Base-by-base conservation (phyloP, 345 rosid genomes). In the Zanthoxylum bungeanum region DNA sequence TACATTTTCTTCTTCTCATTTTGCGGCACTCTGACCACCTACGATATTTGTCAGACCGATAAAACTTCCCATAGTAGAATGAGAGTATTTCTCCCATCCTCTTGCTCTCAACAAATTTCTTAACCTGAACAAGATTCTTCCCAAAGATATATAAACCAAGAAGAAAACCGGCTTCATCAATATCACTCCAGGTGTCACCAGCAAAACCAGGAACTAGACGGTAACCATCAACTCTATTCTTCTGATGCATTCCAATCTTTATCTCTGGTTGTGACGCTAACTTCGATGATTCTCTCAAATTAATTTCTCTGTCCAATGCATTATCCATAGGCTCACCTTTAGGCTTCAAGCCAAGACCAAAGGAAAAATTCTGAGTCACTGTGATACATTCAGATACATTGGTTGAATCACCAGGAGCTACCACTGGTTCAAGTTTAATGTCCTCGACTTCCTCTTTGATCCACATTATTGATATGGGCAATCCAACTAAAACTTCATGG, bases 71-170 rank as follows among this genome's bases (percentile, higher is more conserved):
- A 81, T 85, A 85, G 77, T 88, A 88, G 64, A 76, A 78, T 31
- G 86, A 69, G 51, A 85, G 57, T 67, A 85, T 72, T 21, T 85
- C 84, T 17, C 88, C 85, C 83, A 83, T 85, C 19, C 31, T 33
- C 66, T 85, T 80, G 19, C 69, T 80, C 76, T 78, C 82, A 49
- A 88, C 71, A 70, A 85, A 85, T 33, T 68, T 84, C 82, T 76
- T 79, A 68, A 85, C 86, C 64, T 68, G 69, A 74, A 79, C 55
- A 53, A 88, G 84, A 71, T 88, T 84, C 76, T 85, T 88, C 60
- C 92, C 92, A 66, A 84, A 88, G 49, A 88, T 85, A 72, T 88
- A 88, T 62, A 88, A 74, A 47, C 89, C 89, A 69, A 88, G 86
- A 62, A 88, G 75, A 73, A 88, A 84, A 75, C 77, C 47, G 16